A percentile compares a stretch with the other conserved stretches of the same genome.
Evolutionary conservation across 163 green algal genomes (phyloP).

Genomic region (Scenedesmus sp.): DNA sequence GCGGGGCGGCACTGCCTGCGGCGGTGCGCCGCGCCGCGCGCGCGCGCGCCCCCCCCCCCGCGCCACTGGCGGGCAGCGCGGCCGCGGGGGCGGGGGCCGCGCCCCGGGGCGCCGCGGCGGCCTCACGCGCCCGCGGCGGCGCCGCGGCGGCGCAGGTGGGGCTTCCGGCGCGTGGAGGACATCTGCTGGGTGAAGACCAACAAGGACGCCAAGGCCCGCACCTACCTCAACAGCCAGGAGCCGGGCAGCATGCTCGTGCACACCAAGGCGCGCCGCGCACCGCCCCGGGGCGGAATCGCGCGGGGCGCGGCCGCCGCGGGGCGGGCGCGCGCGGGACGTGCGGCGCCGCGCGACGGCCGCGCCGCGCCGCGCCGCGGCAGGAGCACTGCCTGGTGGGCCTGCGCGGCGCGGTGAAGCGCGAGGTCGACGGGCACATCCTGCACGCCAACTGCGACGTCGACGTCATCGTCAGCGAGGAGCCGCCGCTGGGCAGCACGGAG

Average conservation of each 20-base stretch:
- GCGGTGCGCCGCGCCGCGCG: background rate
- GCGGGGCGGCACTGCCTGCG: conserved; percentile 72
- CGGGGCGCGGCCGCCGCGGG: background rate
- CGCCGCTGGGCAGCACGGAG: conserved; percentile 67
- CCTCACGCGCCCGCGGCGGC: too few species aligned
- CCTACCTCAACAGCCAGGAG: conserved; percentile 71
- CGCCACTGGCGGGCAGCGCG: too few species aligned
- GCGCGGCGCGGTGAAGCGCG: conserved; percentile 73
- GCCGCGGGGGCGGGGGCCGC: too few species aligned
- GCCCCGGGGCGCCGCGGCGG: too few species aligned
- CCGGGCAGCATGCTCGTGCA: conserved; percentile 70
- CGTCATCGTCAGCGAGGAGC: conserved; percentile 85
- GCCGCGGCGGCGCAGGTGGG: conserved; percentile 68
- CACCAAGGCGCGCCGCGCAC: conserved; percentile 69
- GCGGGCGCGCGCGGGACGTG: too few species aligned
- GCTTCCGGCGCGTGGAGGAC: conserved; percentile 84
- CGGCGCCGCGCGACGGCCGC: background rate
- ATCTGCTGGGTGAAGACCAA: conserved; percentile 95
- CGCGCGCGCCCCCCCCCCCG: too few species aligned
- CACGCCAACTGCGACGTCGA: conserved; percentile 89
- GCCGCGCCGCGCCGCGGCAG: conserved; percentile 46
- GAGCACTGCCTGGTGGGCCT: conserved; percentile 92
- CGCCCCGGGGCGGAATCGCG: background rate
- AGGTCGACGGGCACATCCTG: conserved; percentile 79
- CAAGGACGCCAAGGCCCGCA: conserved; percentile 49